Conservation (phyloP, 306 rosid genomes). For the Trifolium pratense region DNA sequence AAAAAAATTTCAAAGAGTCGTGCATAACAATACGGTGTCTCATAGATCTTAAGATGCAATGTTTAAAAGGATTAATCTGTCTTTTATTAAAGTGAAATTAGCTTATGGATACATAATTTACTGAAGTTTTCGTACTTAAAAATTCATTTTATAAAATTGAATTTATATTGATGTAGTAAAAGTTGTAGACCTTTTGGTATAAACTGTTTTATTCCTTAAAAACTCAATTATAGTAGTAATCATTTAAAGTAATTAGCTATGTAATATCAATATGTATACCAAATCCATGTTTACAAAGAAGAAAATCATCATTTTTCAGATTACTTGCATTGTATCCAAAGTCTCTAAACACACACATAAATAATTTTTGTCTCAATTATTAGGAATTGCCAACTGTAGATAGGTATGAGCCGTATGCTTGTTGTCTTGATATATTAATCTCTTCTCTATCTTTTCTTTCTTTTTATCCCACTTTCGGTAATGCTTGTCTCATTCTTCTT, state of each 20-base stretch:
- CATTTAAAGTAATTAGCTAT: background rate
- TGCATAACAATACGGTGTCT: too few species aligned
- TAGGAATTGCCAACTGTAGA: constrained; percentile 18
- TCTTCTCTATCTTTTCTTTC: background rate
- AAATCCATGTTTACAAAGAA: background rate
- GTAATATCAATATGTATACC: background rate
- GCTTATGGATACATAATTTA: too few species aligned
- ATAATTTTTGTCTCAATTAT: constrained; percentile 29
- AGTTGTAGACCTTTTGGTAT: too few species aligned
- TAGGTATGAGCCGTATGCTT: constrained; percentile 15
- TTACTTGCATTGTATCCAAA: background rate
- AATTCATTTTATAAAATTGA: background rate
- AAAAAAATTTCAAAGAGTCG: too few species aligned
- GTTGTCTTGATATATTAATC: background rate
- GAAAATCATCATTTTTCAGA: background rate
- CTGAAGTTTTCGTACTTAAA: too few species aligned
- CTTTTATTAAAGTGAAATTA: too few species aligned
- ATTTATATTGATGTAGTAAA: background rate
- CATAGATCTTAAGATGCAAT: too few species aligned
- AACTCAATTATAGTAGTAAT: background rate
- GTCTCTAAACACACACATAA: background rate
- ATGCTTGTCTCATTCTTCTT: constrained; percentile 46
- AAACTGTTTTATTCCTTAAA: too few species aligned
- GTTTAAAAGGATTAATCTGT: too few species aligned
- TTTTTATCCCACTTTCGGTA: background rate